Conservation (phyloP, 2,329 filamentous ascomycete species). For the Coniella vitis region DNA sequence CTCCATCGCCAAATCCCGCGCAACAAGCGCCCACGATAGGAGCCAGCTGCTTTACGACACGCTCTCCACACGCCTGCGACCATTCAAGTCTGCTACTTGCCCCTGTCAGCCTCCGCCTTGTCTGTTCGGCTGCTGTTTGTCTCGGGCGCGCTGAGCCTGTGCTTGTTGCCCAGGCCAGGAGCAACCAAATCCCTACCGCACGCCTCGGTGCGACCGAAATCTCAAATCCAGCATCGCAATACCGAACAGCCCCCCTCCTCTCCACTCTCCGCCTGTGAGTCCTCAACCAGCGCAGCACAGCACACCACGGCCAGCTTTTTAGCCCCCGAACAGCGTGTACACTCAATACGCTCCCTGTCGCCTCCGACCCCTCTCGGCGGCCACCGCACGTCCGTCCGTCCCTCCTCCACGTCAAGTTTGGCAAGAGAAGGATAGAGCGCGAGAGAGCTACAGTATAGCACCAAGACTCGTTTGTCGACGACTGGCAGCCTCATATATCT, state of each 20-base stretch:
- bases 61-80: slow-evolving; percentile 1
- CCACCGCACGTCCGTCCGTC: slow-evolving; percentile 4
- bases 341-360: slow-evolving; percentile 5
- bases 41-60: not conserved
- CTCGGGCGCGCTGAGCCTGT: slow-evolving; percentile 11
- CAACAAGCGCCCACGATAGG: too few species aligned
- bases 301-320: slow-evolving; percentile 7
- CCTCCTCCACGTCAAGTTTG: too few species aligned
- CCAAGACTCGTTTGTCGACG: not conserved
- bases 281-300: slow-evolving; percentile 6
- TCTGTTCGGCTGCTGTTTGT: too few species aligned
- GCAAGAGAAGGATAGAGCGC: too few species aligned
- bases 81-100: too few species aligned
- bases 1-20: too few species aligned
- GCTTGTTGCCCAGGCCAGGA: slow-evolving; percentile 3
- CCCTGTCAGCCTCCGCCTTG: too few species aligned
- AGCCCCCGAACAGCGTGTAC: slow-evolving; percentile 8
- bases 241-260: slow-evolving; percentile 5
- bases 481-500: not conserved
- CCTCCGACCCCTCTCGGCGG: slow-evolving; percentile 3
- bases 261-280: slow-evolving; percentile 3
- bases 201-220: slow-evolving; percentile 14
- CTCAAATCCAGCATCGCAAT: slow-evolving; percentile 9
- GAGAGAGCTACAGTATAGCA: too few species aligned
- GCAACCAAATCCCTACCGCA: slow-evolving; percentile 10